phyloP scores from a whole-genome alignment of 2,329 filamentous ascomycete species.

The Calonectria crousiana region DNA sequence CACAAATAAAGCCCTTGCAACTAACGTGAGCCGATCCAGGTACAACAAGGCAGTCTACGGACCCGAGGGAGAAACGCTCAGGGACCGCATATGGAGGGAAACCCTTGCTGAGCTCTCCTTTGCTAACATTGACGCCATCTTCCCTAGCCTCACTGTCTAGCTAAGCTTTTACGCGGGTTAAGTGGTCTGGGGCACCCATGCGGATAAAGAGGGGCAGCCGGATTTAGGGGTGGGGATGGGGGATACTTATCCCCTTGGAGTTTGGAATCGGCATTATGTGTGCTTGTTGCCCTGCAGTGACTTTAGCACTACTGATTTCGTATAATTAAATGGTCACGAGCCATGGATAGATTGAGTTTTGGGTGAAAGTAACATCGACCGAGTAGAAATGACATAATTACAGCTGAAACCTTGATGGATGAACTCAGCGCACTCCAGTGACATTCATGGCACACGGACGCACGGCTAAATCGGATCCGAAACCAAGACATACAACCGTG shows the following conservation, averaged over 20 bases:
- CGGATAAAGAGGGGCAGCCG: neutral
- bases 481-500: neutral
- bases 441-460: neutral
- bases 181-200: neutral
- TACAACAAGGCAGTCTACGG: constrained; percentile 49
- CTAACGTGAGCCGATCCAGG: constrained; percentile 41
- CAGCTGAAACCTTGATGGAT: neutral
- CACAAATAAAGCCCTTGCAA: neutral
- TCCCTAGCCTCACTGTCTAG: constrained; percentile 26
- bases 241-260: neutral
- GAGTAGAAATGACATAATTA: neutral
- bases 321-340: constrained; percentile 3
- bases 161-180: neutral
- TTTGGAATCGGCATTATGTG: neutral
- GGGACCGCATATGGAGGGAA: constrained; percentile 54
- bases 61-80: constrained; percentile 48
- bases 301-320: neutral
- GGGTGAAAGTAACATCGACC: neutral
- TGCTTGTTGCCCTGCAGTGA: neutral
- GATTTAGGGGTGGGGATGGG: constrained; percentile 1
- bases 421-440: neutral
- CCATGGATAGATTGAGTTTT: neutral
- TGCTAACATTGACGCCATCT: constrained; percentile 37
- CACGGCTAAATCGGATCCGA: constrained; percentile 8
- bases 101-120: constrained; percentile 52